These are phyloP conservation scores for Piper betle DNA, from an alignment of 164 flowering plant genomes.

Conservation along the genomic window DNA sequence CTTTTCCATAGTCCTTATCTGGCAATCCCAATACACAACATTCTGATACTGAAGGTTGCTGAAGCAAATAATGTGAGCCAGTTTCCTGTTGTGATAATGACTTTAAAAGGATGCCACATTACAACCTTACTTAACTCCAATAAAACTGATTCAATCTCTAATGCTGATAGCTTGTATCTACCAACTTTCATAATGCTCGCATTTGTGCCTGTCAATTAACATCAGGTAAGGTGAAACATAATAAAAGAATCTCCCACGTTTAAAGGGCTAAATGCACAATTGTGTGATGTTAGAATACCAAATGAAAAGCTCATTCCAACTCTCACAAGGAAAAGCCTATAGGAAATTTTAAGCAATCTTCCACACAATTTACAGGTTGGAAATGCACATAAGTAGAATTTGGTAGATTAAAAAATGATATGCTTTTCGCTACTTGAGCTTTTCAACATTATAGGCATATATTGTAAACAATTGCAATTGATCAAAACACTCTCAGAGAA, in stretches of 20 bases:
- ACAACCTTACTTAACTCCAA: constrained; percentile 44
- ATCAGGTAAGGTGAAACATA: too few relatives aligned
- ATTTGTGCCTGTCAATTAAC: constrained; percentile 50
- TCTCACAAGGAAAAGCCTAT: not conserved
- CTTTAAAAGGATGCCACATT: not conserved
- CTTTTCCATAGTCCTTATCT: constrained; percentile 83
- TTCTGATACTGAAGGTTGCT: constrained; percentile 79
- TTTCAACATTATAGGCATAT: too few relatives aligned
- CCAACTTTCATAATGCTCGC: constrained; percentile 99
- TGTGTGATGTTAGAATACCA: not conserved
- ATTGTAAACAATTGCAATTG: too few relatives aligned
- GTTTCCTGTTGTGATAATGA: not conserved
- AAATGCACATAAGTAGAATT: not conserved
- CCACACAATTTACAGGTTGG: not conserved
- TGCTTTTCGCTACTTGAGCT: too few relatives aligned
- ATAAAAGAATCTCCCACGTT: not conserved
- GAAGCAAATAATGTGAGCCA: not conserved
- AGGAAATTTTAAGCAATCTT: not conserved
- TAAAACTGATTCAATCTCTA: constrained; percentile 88
- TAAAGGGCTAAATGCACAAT: too few relatives aligned
- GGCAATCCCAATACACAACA: constrained; percentile 90
- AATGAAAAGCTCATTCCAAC: not conserved
- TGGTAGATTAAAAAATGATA: too few relatives aligned
- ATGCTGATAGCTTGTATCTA: constrained; percentile 87
- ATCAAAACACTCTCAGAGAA: too few relatives aligned